A percentile compares a stretch with the other conserved stretches of the same genome.
Evolutionary conservation across 2,329 filamentous ascomycete genomes (phyloP).

Genomic region (Ciborinia camelliae): DNA sequence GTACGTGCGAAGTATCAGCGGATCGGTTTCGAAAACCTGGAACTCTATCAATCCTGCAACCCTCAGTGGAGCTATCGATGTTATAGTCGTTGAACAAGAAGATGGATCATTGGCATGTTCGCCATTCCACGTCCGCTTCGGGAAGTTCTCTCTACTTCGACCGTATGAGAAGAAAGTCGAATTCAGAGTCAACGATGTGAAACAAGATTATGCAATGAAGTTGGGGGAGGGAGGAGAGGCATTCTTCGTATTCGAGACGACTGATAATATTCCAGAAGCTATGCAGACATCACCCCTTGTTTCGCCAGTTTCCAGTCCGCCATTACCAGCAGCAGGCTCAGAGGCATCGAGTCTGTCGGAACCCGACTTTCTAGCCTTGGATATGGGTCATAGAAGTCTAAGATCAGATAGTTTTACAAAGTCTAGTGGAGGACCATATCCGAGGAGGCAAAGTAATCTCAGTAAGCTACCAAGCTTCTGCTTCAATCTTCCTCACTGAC

Average conservation of each 20-base stretch:
- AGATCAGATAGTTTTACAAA: constrained; percentile 42
- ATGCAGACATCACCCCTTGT: constrained; percentile 93
- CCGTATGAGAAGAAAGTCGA: constrained; percentile 99
- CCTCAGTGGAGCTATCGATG: constrained; percentile 95
- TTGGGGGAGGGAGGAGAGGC: constrained; percentile 95
- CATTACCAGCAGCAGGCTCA: constrained; percentile 50
- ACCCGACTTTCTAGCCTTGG: constrained; percentile 66
- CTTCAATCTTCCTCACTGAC: not conserved
- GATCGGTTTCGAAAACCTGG: constrained; percentile 97
- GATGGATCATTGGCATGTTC: constrained; percentile 89
- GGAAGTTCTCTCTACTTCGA: constrained; percentile 93
- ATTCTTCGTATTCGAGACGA: constrained; percentile 98
- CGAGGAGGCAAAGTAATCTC: constrained; percentile 35
- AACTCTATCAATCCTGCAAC: constrained; percentile 99
- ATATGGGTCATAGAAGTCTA: constrained; percentile 40
- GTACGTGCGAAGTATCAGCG: constrained; percentile 94
- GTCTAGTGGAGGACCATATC: constrained; percentile 46
- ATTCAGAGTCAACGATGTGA: constrained; percentile 88
- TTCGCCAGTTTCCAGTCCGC: constrained; percentile 83
- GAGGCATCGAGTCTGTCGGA: constrained; percentile 55
- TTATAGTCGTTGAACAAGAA: constrained; percentile 95
- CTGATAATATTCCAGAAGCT: constrained; percentile 84
- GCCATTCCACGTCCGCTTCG: constrained; percentile 97
- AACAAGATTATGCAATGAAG: constrained; percentile 97
- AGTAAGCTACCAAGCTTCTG: constrained; percentile 28